Base-by-base conservation (phyloP, 345 rosid genomes). In the Pistacia vera region DNA sequence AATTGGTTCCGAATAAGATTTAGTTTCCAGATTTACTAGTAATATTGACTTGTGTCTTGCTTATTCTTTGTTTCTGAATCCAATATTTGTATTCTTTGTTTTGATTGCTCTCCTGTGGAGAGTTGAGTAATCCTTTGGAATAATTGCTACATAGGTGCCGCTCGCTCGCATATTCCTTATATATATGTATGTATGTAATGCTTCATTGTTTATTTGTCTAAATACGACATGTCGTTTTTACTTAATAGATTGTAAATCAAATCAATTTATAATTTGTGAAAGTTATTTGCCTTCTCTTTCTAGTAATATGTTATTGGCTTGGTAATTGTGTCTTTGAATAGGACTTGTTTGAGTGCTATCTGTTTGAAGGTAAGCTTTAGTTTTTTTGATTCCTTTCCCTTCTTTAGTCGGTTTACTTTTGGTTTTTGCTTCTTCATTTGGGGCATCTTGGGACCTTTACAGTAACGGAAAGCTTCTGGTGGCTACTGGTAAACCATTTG, bases 31-130 rank as follows among this genome's bases (percentile, higher is more conserved):
- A 18, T 65, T 63, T 12, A 57, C n/a, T 36, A 56, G 54, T 57
- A 38, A 38, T 57, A 36, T 51, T 49, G 18, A 16, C 51, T 8
- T 30, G 36, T 13, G 36, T 16, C 10, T 36, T 22, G 25, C 62
- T 49, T 3, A 55, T 74, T 74, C 77, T 54, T 54, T 64, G 59
- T 35, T 38, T 74, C 3, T 55, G 71, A 20, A 55, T 74, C 38
- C 64, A 10, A 52, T 30, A 55, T 65, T 25, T 63, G 54, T 54
- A 74, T 74, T 54, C 17, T 63, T 51, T 4, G 52, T 28, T 63
- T 35, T 52, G 20, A n/a, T 20, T n/a, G 54, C 41, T 52, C 48
- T 57, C 33, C 25, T 18, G 3, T 48, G 30, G 20, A 33, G 49
- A 54, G n/a, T 52, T 5, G 8, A 35, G 20, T 55, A 14, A 17